These are phyloP conservation scores for Aspergillus viridinutans DNA, from an alignment of 2,329 filamentous ascomycete genomes.

Conservation along the genomic window DNA sequence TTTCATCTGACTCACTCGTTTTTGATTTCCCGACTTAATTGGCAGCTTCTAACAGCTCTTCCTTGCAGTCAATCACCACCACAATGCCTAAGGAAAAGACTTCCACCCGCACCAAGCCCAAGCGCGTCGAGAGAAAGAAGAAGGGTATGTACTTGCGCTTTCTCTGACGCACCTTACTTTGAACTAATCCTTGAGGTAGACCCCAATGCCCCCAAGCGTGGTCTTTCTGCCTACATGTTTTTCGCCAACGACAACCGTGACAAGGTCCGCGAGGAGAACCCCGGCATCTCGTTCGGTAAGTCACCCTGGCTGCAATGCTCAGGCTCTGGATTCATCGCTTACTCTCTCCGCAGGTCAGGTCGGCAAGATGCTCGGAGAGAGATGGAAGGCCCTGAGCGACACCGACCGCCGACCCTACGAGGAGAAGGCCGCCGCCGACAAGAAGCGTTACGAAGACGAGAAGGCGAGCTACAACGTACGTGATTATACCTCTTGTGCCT, in stretches of 20 bases:
- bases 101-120: slow-evolving; percentile 53
- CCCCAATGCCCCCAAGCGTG: slow-evolving; percentile 97
- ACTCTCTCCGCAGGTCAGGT: slow-evolving; percentile 66
- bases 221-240: slow-evolving; percentile 99
- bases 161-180: background rate
- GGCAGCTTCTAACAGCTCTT: slow-evolving; percentile 7
- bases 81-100: slow-evolving; percentile 67
- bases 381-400: slow-evolving; percentile 94
- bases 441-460: slow-evolving; percentile 99
- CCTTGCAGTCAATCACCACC: slow-evolving; percentile 20
- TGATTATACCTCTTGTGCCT: slow-evolving; percentile 10
- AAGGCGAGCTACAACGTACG: slow-evolving; percentile 90
- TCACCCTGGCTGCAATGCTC: slow-evolving; percentile 4
- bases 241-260: slow-evolving; percentile 99
- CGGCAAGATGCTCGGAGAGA: slow-evolving; percentile 95
- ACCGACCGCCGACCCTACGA: slow-evolving; percentile 93
- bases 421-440: slow-evolving; percentile 92
- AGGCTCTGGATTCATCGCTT: slow-evolving; percentile 3
- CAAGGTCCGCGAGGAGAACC: slow-evolving; percentile 97
- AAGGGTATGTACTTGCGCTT: slow-evolving; percentile 53
- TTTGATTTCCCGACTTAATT: background rate
- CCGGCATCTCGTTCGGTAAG: slow-evolving; percentile 90
- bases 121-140: slow-evolving; percentile 64
- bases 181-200: slow-evolving; percentile 53
- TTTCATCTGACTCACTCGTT: background rate